Percentiles rank a stretch among this genome's conserved stretches.
Evolutionary conservation across 129 eudicot genomes (phyloP).

Genomic region (Tagetes erecta): DNA sequence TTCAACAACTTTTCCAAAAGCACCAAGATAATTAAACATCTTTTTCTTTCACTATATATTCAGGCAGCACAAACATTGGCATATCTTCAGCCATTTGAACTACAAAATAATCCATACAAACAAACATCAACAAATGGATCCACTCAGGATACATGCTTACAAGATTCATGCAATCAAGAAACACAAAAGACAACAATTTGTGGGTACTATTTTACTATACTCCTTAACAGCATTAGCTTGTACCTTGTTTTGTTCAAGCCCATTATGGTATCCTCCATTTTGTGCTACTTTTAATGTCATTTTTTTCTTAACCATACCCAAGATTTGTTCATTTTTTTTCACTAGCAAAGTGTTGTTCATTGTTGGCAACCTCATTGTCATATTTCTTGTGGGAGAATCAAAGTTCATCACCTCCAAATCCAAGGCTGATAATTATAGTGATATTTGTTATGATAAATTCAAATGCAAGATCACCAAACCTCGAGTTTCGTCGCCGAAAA

Average conservation of each 20-base stretch:
- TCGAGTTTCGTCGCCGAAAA: constrained; percentile 7
- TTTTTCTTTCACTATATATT: constrained; percentile 39
- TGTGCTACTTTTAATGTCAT: constrained; percentile 38
- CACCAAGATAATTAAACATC: constrained; percentile 10
- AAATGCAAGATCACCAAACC: constrained; percentile 17
- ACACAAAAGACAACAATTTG: constrained; percentile 52
- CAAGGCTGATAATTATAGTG: constrained; percentile 21
- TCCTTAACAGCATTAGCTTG: constrained; percentile 45
- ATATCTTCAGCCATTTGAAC: constrained; percentile 34
- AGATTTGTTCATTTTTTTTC: constrained; percentile 42
- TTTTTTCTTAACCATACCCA: constrained; percentile 46
- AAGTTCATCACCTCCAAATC: constrained; percentile 30
- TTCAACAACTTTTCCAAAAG: constrained; percentile 43
- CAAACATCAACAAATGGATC: constrained; percentile 39
- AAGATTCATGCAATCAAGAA: constrained; percentile 49
- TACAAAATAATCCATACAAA: background rate
- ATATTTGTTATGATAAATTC: constrained; percentile 35
- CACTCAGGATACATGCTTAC: constrained; percentile 45
- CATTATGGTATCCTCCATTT: constrained; percentile 59
- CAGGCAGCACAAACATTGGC: constrained; percentile 23
- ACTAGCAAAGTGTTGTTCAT: constrained; percentile 53
- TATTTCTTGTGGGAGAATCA: constrained; percentile 59
- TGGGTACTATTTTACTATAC: constrained; percentile 45
- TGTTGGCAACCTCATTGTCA: constrained; percentile 58
- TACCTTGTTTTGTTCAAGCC: constrained; percentile 50